Conservation (phyloP, 2,329 filamentous ascomycete genomes). For the Penicillium sp. region DNA sequence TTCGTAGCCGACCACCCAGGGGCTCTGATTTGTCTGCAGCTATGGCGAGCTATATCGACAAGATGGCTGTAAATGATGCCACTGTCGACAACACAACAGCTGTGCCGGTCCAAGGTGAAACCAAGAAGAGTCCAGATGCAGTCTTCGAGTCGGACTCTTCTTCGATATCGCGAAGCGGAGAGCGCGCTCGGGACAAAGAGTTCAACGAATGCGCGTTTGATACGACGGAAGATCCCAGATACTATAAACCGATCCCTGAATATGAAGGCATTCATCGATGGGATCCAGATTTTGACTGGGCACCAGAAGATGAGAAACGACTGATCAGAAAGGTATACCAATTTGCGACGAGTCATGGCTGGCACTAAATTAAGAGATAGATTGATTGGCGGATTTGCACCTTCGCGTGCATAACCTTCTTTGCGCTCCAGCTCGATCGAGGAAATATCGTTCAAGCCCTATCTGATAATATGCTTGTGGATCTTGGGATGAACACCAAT, state of each 20-base stretch:
- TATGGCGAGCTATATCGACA: slow-evolving; percentile 14
- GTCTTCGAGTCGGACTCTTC: slow-evolving; percentile 21
- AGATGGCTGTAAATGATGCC: slow-evolving; percentile 24
- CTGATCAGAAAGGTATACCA: slow-evolving; percentile 43
- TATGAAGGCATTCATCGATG: slow-evolving; percentile 57
- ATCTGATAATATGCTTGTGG: slow-evolving; percentile 63
- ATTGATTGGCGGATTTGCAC: slow-evolving; percentile 50
- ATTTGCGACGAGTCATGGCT: not conserved
- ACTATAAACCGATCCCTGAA: slow-evolving; percentile 44
- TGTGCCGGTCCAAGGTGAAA: slow-evolving; percentile 16
- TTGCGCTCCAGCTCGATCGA: slow-evolving; percentile 67
- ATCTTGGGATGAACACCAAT: slow-evolving; percentile 55
- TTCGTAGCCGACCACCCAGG: not conserved
- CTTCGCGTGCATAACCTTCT: slow-evolving; percentile 63
- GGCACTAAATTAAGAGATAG: slow-evolving; percentile 27
- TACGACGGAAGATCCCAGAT: slow-evolving; percentile 39
- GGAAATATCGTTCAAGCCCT: slow-evolving; percentile 66
- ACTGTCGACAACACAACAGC: slow-evolving; percentile 15
- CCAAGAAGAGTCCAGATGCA: slow-evolving; percentile 16
- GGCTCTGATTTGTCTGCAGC: slow-evolving; percentile 4
- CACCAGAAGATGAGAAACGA: slow-evolving; percentile 48
- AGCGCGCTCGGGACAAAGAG: slow-evolving; percentile 13
- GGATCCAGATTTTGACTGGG: slow-evolving; percentile 54
- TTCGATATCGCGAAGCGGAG: slow-evolving; percentile 15
- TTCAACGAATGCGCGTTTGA: slow-evolving; percentile 39